These are phyloP conservation scores for Xerocomus amazonicus DNA, from an alignment of 1,284 basidiomycete species.

Conservation along the genomic window DNA sequence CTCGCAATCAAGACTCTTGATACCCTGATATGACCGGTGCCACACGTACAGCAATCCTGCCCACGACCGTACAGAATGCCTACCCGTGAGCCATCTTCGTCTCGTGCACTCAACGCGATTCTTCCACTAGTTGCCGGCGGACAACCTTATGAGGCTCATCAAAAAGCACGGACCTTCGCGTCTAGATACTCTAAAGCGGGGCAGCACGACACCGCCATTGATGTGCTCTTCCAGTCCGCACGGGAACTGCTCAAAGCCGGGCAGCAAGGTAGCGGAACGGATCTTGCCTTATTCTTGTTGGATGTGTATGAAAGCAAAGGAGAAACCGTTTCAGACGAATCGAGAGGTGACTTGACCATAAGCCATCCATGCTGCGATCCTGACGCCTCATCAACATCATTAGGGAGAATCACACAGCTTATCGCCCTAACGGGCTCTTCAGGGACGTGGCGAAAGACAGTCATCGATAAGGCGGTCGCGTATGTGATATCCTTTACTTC, in stretches of 20 bases:
- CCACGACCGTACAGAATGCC: slow-evolving; percentile 24
- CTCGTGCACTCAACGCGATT: slow-evolving; percentile 70
- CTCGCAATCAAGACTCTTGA: slow-evolving; percentile 16
- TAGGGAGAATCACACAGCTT: slow-evolving; percentile 77
- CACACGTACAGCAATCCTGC: slow-evolving; percentile 1
- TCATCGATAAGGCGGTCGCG: slow-evolving; percentile 77
- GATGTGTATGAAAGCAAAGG: slow-evolving; percentile 76
- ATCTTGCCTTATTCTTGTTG: slow-evolving; percentile 74
- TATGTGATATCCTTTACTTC: slow-evolving; percentile 39
- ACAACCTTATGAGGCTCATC: slow-evolving; percentile 86
- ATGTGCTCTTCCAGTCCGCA: slow-evolving; percentile 84
- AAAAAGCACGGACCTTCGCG: slow-evolving; percentile 92
- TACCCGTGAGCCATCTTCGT: slow-evolving; percentile 41
- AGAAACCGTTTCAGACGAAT: slow-evolving; percentile 66
- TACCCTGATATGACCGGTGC: slow-evolving; percentile 10
- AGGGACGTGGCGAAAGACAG: slow-evolving; percentile 78
- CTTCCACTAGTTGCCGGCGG: slow-evolving; percentile 67
- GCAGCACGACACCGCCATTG: slow-evolving; percentile 79
- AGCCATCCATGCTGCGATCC: slow-evolving; percentile 1
- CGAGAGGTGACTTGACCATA: slow-evolving; percentile 50
- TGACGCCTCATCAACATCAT: slow-evolving; percentile 7
- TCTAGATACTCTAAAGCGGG: slow-evolving; percentile 78
- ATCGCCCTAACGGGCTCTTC: slow-evolving; percentile 71
- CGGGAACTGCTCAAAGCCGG: slow-evolving; percentile 81
- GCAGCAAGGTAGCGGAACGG: slow-evolving; percentile 85